Evolutionary conservation across 2,329 filamentous ascomycete genomes (phyloP).

Genomic region (Verruconis gallopava): DNA sequence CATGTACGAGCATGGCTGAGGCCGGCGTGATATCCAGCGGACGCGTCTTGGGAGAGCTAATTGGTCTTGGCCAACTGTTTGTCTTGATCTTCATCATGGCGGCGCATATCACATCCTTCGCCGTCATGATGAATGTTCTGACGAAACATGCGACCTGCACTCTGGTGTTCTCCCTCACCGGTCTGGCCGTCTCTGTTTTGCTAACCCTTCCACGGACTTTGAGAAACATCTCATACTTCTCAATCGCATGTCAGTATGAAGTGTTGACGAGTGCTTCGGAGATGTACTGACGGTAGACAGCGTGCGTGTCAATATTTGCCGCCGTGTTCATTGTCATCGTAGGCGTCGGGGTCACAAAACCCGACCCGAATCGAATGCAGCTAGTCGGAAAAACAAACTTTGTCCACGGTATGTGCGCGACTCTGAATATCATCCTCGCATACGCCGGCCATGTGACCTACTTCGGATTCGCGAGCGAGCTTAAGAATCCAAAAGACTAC

Average conservation of each 20-base stretch:
- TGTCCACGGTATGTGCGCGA: conserved; percentile 11
- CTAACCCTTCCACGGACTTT: conserved; percentile 50
- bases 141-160: conserved; percentile 50
- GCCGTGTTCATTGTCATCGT: conserved; percentile 57
- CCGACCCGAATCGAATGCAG: conserved; percentile 16
- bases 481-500: conserved; percentile 48
- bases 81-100: conserved; percentile 58
- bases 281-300: conserved; percentile 21
- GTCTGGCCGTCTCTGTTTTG: conserved; percentile 44
- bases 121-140: conserved; percentile 54
- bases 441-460: conserved; percentile 57
- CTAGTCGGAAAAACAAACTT: neutral
- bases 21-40: conserved; percentile 51
- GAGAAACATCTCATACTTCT: conserved; percentile 48
- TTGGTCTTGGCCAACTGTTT: conserved; percentile 48
- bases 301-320: conserved; percentile 49
- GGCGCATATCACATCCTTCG: conserved; percentile 59
- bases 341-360: conserved; percentile 43
- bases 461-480: conserved; percentile 52
- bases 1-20: conserved; percentile 54
- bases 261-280: conserved; percentile 21
- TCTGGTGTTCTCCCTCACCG: conserved; percentile 50
- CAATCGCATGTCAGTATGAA: conserved; percentile 39
- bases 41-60: conserved; percentile 33
- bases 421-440: conserved; percentile 55